Percentiles rank a stretch among this genome's conserved stretches.
phyloP scores from a whole-genome alignment of 2,329 filamentous ascomycete genomes.

The Malbranchea zuffiana region DNA sequence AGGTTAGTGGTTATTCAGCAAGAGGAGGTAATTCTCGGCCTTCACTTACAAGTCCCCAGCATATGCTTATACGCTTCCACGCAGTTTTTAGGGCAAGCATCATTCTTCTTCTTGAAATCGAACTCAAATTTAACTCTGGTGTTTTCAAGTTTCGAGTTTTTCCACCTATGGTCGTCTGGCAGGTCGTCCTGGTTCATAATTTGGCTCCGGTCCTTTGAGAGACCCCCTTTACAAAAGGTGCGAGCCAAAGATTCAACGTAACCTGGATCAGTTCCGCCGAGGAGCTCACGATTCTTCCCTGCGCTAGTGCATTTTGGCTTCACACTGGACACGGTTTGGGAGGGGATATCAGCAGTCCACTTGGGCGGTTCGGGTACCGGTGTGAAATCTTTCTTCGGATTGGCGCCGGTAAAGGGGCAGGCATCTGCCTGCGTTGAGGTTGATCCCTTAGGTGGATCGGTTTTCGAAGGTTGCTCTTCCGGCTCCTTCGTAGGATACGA shows the following conservation, averaged over 20 bases:
- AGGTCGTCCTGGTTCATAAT: conserved; percentile 3
- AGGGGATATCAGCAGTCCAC: conserved; percentile 4
- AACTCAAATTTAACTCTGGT: conserved; percentile 3
- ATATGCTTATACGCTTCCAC: conserved; percentile 3
- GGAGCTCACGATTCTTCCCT: conserved; percentile 5
- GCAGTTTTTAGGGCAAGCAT: conserved; percentile 6
- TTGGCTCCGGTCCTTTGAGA: conserved; percentile 7
- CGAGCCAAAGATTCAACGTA: conserved; percentile 3
- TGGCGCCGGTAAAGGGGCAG: conserved; percentile 2
- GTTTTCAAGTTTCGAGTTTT: neutral
- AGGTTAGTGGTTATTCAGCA: neutral
- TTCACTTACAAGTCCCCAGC: conserved; percentile 3
- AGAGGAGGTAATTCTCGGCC: neutral
- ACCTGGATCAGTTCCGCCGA: conserved; percentile 6
- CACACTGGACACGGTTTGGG: conserved; percentile 1
- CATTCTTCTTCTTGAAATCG: conserved; percentile 2
- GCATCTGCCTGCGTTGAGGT: conserved; percentile 2
- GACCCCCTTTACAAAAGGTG: conserved; percentile 6
- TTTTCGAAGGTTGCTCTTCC: neutral
- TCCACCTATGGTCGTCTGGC: neutral
- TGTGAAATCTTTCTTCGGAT: conserved; percentile 2
- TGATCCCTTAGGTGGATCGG: neutral
- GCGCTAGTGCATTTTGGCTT: conserved; percentile 3
- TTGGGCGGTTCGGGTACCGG: conserved; percentile 4
- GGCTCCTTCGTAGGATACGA: conserved; percentile 2